Percentiles rank a stretch among this genome's conserved stretches.
These are phyloP conservation scores for Citrus trifoliata DNA, from an alignment of 345 rosid species.

Conservation along the genomic window DNA sequence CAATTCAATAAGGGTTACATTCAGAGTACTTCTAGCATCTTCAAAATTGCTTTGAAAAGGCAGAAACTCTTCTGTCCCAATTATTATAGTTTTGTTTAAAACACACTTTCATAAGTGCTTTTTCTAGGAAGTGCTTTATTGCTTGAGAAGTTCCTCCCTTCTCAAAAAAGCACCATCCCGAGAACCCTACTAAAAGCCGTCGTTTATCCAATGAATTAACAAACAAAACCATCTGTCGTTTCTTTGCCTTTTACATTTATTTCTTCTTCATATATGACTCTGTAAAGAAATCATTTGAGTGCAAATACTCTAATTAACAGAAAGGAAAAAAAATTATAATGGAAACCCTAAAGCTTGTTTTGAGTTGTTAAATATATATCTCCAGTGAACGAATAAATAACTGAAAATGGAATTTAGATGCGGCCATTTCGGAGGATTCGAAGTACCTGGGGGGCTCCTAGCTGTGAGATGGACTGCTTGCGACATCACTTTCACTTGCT, in stretches of 20 bases:
- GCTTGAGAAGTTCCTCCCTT: no score
- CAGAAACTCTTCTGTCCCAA: not conserved
- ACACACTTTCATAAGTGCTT: not conserved
- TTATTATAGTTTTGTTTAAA: not conserved
- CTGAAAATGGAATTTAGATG: not conserved
- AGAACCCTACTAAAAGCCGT: not conserved
- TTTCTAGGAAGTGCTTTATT: not conserved
- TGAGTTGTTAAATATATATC: not conserved
- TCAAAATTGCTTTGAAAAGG: not conserved
- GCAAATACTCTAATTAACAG: not conserved
- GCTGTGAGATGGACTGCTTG: slow-evolving; percentile 28
- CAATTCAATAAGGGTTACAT: not conserved
- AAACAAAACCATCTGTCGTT: not conserved
- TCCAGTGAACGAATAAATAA: not conserved
- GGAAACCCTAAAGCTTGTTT: not conserved
- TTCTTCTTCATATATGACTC: not conserved
- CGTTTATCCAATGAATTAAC: not conserved
- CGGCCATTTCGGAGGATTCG: not conserved
- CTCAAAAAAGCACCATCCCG: no score
- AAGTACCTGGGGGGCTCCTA: slow-evolving; percentile 27
- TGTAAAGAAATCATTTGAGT: not conserved
- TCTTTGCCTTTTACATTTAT: not conserved
- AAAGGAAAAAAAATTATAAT: no score
- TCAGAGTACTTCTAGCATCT: not conserved
- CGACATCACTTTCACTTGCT: slow-evolving; percentile 17